Percentiles rank a stretch among this genome's conserved stretches.
phyloP scores from a whole-genome alignment of 108 stramenopile genomes.

The Aurantiochytrium sp. region DNA sequence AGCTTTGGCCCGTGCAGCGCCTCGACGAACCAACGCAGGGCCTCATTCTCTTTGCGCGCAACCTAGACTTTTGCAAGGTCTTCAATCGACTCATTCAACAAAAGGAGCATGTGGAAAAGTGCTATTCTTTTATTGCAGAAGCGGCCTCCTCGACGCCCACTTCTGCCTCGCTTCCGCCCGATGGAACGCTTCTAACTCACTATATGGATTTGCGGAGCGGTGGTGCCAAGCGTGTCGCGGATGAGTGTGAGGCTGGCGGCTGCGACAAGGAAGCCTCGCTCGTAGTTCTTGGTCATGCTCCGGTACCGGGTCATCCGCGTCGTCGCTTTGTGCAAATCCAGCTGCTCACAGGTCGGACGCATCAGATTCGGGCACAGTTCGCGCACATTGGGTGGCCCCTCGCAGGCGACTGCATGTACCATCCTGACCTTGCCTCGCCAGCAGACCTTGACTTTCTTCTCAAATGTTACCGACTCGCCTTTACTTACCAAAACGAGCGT shows the following conservation, averaged over 20 bases:
- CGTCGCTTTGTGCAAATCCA: not conserved
- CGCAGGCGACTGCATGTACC: not conserved
- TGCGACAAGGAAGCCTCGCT: not conserved
- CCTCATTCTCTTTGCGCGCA: not conserved
- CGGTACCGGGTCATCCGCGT: not conserved
- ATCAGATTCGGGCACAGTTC: slow-evolving; percentile 11
- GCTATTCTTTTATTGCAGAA: not conserved
- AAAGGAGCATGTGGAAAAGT: not conserved
- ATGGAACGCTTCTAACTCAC: not conserved
- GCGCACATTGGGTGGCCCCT: not conserved
- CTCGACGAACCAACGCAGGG: not conserved
- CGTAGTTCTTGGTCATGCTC: not conserved
- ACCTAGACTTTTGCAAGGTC: not conserved
- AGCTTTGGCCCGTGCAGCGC: not conserved
- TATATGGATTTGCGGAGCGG: not conserved
- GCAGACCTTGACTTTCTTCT: not conserved
- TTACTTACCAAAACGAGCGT: not conserved
- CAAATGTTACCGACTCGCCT: not conserved
- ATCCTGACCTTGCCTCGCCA: not conserved
- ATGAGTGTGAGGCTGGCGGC: not conserved
- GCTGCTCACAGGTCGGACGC: slow-evolving; percentile 1
- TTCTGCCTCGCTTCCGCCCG: not conserved
- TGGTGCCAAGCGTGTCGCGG: not conserved
- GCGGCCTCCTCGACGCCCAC: not conserved
- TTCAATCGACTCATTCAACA: not conserved